Evolutionary conservation across 2,329 filamentous ascomycete genomes (phyloP), one percentile per base, ranked within the genome.

Genomic region (Fusarium sp.): DNA sequence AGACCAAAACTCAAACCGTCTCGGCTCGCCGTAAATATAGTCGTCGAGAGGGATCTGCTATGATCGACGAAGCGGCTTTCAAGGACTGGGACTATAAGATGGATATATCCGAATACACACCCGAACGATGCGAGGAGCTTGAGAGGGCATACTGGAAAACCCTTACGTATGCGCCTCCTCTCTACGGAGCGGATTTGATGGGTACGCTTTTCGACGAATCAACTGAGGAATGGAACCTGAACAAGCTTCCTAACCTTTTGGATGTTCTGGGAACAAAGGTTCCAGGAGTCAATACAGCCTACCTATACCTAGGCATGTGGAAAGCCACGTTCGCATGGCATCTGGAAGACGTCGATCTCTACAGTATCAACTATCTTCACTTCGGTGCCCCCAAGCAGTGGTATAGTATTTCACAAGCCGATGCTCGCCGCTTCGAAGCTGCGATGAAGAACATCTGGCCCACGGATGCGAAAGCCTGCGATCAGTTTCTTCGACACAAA

Each of bases 261-360:
- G 96, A 99, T 79, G 93, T 97, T 6, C 85, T 99, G 3, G 96
- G 96, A 8, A 95, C 94, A 57, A 97, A 97, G 73, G 93, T 99
- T 10, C 97, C 96, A 4, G 96, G 96, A 71, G 97, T 99, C 76
- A 99, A 99, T 76, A 99, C 95, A 3, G 95, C 96, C 3, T 99
- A 99, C 76, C 87, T 99, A 3, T 99, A 99, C 77, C 85, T 99
- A 62, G 96, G 96, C 42, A 99, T 99, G 96, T 99, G 96, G 96
- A 98, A 98, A 80, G 95, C 96, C 13, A 98, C 96, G 0, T 99
- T 99, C 78, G 96, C 96, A 10, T 99, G 96, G 96, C 96, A 99
- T 86, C 83, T 99, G 54, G 96, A 99, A 78, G 96, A 99, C 77
- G 95, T 99, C 41, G 96, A 99, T 82, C 87, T 99, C 6, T 99